Evolutionary conservation across 768 basidiomycete species (phyloP).

Genomic region (Myochromella boudieri): DNA sequence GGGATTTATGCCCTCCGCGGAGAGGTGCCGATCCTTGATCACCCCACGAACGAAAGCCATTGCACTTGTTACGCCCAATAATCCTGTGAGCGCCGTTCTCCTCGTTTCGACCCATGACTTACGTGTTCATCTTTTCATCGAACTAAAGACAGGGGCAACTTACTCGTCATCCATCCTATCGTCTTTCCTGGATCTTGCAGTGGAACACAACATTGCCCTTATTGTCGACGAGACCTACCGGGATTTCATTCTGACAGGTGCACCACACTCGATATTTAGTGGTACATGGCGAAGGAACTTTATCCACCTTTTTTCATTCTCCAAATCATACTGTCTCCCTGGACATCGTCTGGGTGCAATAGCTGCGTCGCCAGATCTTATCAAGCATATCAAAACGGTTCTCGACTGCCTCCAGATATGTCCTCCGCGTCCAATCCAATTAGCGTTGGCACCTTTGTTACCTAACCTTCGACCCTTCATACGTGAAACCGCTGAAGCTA

Average conservation of each 20-base stretch:
- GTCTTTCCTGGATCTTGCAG: conserved; percentile 61
- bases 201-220: conserved; percentile 54
- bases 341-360: conserved; percentile 80
- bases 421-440: conserved; percentile 69
- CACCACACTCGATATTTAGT: conserved; percentile 58
- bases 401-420: conserved; percentile 84
- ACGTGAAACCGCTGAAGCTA: conserved; percentile 42
- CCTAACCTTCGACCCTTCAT: conserved; percentile 53
- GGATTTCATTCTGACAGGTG: conserved; percentile 58
- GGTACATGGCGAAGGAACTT: conserved; percentile 57
- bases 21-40: conserved; percentile 50
- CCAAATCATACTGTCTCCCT: conserved; percentile 79
- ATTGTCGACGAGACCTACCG: conserved; percentile 90
- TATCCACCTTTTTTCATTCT: conserved; percentile 77
- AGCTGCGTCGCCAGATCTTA: conserved; percentile 56
- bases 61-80: conserved; percentile 75
- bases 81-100: conserved; percentile 66
- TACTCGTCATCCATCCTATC: conserved; percentile 58
- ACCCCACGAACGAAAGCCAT: conserved; percentile 65
- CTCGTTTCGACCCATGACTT: background rate
- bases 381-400: conserved; percentile 47
- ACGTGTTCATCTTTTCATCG: background rate
- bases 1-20: conserved; percentile 61
- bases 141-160: conserved; percentile 61
- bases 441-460: conserved; percentile 60